These are phyloP conservation scores for Paratinospora sagittata DNA, from an alignment of 164 flowering plant genomes.

Conservation along the genomic window DNA sequence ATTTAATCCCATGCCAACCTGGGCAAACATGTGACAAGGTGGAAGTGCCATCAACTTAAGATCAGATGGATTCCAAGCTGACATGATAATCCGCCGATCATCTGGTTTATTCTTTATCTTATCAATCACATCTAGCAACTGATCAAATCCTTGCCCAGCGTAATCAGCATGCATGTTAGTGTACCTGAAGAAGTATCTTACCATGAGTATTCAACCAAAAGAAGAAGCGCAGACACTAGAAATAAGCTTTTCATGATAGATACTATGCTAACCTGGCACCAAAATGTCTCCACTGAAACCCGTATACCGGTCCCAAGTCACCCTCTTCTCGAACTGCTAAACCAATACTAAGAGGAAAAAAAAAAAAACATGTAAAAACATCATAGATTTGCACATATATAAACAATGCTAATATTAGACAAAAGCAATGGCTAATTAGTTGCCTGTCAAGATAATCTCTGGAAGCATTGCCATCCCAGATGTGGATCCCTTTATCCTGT, in stretches of 20 bases:
- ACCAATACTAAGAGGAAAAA: slow-evolving; percentile 46
- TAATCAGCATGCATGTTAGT: slow-evolving; percentile 92
- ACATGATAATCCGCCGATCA: slow-evolving; percentile 78
- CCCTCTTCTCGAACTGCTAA: slow-evolving; percentile 82
- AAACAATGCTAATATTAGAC: background rate
- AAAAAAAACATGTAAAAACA: background rate
- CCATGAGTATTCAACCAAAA: slow-evolving; percentile 7
- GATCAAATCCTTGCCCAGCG: slow-evolving; percentile 93
- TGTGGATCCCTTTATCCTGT: slow-evolving; percentile 79
- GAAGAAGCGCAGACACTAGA: background rate
- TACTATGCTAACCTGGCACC: slow-evolving; percentile 70
- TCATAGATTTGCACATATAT: background rate
- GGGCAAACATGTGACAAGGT: slow-evolving; percentile 97
- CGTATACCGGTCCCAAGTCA: slow-evolving; percentile 92
- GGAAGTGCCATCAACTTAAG: slow-evolving; percentile 92
- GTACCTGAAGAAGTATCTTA: slow-evolving; percentile 42
- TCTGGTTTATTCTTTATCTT: slow-evolving; percentile 75
- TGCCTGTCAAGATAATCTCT: slow-evolving; percentile 84
- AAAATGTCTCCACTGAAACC: slow-evolving; percentile 95
- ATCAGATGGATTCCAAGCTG: slow-evolving; percentile 98
- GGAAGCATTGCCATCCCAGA: slow-evolving; percentile 94
- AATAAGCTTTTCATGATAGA: background rate
- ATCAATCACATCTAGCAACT: slow-evolving; percentile 71
- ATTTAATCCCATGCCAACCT: slow-evolving; percentile 31
- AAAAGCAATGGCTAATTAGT: slow-evolving; percentile 7